Evolutionary conservation across 768 basidiomycete genomes (phyloP).

Genomic region (Nidularia sp.): DNA sequence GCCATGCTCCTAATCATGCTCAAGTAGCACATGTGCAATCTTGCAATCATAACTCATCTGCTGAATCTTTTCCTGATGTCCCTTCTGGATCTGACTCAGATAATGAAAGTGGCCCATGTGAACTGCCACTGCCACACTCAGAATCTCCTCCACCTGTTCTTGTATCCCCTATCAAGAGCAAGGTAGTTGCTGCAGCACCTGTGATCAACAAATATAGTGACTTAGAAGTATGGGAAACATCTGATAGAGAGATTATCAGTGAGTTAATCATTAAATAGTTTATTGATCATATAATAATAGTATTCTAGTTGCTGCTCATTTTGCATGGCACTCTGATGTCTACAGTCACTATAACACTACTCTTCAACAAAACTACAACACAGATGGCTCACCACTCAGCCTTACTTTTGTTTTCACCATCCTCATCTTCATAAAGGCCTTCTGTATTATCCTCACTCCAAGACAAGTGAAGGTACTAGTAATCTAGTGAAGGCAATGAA

Average conservation of each 20-base stretch:
- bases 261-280: not conserved
- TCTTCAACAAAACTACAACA: conserved; percentile 5
- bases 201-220: conserved; percentile 3
- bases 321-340: conserved; percentile 2
- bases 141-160: conserved; percentile 2
- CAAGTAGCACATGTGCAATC: no score
- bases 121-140: no score
- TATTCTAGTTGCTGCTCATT: not conserved
- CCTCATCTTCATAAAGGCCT: conserved; percentile 6
- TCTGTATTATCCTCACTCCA: conserved; percentile 1
- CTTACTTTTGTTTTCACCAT: conserved; percentile 13
- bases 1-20: no score
- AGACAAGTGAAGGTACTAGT: conserved; percentile 16
- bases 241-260: conserved; percentile 11
- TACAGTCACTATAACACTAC: conserved; percentile 16
- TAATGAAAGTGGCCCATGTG: no score
- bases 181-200: not conserved
- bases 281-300: not conserved
- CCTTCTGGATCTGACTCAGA: no score
- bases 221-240: conserved; percentile 6
- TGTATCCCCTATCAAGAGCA: conserved; percentile 7
- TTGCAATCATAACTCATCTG: no score
- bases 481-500: conserved; percentile 4
- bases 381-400: not conserved
- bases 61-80: no score